Conservation (phyloP, 805 yeast genomes). For the Nakazawaea molendinolei region DNA sequence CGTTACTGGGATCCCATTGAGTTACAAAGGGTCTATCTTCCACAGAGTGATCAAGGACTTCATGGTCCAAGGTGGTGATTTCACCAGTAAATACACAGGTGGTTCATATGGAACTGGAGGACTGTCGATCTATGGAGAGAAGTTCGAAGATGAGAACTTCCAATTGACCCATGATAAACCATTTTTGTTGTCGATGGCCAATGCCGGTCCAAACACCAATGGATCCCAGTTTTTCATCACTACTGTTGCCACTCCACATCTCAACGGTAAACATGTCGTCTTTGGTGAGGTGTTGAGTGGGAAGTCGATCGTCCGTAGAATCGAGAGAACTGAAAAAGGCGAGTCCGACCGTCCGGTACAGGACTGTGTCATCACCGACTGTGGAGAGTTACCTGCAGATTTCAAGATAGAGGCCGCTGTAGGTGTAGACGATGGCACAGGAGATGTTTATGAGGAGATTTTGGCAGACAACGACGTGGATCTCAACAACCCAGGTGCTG, state of each 20-base stretch:
- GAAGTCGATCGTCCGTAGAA: conserved; percentile 67
- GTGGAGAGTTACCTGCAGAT: conserved; percentile 70
- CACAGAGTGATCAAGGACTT: conserved; percentile 86
- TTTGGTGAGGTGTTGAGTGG: conserved; percentile 87
- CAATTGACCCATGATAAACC: conserved; percentile 71
- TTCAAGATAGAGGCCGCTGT: conserved; percentile 38
- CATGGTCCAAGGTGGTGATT: conserved; percentile 96
- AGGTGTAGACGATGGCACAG: conserved; percentile 67
- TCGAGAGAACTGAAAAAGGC: conserved; percentile 67
- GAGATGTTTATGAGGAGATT: conserved; percentile 73
- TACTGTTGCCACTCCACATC: conserved; percentile 87
- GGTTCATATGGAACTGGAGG: conserved; percentile 65
- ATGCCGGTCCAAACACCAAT: conserved; percentile 91
- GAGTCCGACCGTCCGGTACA: conserved; percentile 62
- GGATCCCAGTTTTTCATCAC: conserved; percentile 96
- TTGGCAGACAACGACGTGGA: conserved; percentile 74
- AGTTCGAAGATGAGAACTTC: conserved; percentile 89
- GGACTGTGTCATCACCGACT: conserved; percentile 66
- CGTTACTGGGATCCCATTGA: conserved; percentile 54
- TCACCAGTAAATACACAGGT: conserved; percentile 41
- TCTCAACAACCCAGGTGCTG: conserved; percentile 52
- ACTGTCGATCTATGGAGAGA: conserved; percentile 76
- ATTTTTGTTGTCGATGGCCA: conserved; percentile 91
- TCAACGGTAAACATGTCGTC: conserved; percentile 94
- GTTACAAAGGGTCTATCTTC: conserved; percentile 81